These are phyloP conservation scores for Cryphonectria carpinicola DNA, from an alignment of 2,329 filamentous ascomycete species.

Conservation along the genomic window DNA sequence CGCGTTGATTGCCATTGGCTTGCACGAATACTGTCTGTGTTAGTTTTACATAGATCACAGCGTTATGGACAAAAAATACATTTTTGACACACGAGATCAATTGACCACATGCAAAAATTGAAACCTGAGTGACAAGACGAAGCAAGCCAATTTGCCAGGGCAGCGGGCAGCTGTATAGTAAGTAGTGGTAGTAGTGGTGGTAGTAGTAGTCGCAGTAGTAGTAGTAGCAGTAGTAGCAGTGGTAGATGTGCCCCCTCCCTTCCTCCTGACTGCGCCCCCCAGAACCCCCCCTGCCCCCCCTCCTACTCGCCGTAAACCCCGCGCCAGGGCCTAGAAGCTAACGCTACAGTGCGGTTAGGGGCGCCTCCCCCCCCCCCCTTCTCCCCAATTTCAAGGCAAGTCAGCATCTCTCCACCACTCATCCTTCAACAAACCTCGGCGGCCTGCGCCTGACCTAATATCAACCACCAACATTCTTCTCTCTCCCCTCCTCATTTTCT, in stretches of 20 bases:
- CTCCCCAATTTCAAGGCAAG: neutral
- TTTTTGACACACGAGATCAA: no score
- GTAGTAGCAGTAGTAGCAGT: neutral
- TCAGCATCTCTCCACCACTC: neutral
- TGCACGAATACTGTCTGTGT: no score
- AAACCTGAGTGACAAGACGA: neutral
- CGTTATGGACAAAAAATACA: no score
- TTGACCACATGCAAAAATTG: neutral
- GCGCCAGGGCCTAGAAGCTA: neutral
- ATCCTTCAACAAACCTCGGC: neutral
- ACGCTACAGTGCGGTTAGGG: neutral
- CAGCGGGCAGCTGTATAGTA: neutral
- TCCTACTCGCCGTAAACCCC: neutral
- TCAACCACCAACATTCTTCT: neutral
- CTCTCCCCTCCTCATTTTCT: no score
- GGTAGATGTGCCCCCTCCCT: neutral
- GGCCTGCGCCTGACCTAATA: neutral
- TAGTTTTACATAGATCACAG: no score
- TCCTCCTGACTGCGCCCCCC: neutral
- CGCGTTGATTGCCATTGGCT: no score
- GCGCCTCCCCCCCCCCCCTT: neutral
- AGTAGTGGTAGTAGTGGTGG: neutral
- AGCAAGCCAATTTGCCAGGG: neutral
- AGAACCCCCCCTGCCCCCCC: no score
- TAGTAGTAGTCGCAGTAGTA: no score